phyloP scores from a whole-genome alignment of 2,329 filamentous ascomycete genomes.

The Saccharata proteae region DNA sequence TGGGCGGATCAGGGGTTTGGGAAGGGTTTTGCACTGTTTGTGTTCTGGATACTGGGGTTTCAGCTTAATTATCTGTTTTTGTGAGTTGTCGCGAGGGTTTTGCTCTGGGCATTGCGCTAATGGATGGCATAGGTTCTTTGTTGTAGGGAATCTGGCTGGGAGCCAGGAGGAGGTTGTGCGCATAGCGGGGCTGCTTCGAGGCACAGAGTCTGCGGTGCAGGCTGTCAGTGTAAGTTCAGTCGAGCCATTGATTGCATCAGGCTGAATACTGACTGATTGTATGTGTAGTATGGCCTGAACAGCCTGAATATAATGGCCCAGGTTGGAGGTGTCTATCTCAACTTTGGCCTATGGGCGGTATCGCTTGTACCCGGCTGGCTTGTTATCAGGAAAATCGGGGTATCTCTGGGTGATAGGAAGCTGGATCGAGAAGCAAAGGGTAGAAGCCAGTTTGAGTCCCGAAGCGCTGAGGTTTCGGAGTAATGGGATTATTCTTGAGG shows the following conservation, averaged over 20 bases:
- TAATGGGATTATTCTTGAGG: too few species aligned
- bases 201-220: conserved; percentile 61
- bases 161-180: conserved; percentile 53
- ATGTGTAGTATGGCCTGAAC: conserved; percentile 50
- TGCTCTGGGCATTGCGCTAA: not conserved
- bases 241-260: not conserved
- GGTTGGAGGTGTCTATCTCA: conserved; percentile 57
- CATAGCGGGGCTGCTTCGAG: conserved; percentile 54
- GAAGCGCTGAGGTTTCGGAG: too few species aligned
- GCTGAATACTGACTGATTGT: not conserved
- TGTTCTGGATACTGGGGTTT: conserved; percentile 56
- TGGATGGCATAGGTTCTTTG: conserved; percentile 43
- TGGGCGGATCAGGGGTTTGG: conserved; percentile 55
- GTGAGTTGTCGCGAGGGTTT: conserved; percentile 18
- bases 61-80: conserved; percentile 64
- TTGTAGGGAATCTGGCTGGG: conserved; percentile 53
- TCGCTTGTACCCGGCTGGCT: conserved; percentile 55
- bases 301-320: conserved; percentile 50
- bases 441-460: too few species aligned
- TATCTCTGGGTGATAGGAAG: conserved; percentile 5
- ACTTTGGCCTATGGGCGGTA: conserved; percentile 56
- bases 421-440: conserved; percentile 4
- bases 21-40: conserved; percentile 51
- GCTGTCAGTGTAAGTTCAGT: conserved; percentile 40
- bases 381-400: conserved; percentile 35